Percentiles rank a stretch among this genome's conserved stretches.
Conservation (phyloP, 2,329 filamentous ascomycete genomes). For the Trichophyton mentagrophytes region DNA sequence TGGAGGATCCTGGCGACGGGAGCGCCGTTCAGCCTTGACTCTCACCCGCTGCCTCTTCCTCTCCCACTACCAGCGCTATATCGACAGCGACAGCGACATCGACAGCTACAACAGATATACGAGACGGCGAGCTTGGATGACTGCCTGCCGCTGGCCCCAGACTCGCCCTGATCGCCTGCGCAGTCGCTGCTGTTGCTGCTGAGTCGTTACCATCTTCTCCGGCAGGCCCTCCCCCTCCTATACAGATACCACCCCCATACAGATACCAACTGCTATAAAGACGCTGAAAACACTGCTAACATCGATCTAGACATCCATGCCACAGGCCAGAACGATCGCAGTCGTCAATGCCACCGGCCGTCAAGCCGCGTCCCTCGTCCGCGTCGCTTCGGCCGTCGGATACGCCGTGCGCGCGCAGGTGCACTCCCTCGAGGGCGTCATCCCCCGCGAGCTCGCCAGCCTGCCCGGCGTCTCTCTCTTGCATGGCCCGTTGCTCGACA, state of each 20-base stretch:
- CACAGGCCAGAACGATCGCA: slow-evolving; percentile 58
- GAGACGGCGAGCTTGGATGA: too few species aligned
- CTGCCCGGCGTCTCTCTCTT: slow-evolving; percentile 69
- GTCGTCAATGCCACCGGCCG: slow-evolving; percentile 93
- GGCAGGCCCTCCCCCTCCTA: too few species aligned
- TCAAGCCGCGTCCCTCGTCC: slow-evolving; percentile 88
- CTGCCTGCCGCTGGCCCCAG: too few species aligned
- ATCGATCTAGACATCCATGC: slow-evolving; percentile 20
- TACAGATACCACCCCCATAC: too few species aligned
- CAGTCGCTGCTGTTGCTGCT: too few species aligned
- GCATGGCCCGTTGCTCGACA: slow-evolving; percentile 56
- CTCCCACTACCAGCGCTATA: too few species aligned
- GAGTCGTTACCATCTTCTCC: too few species aligned
- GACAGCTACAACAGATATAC: too few species aligned
- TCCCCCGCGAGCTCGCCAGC: slow-evolving; percentile 70
- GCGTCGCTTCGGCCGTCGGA: slow-evolving; percentile 83
- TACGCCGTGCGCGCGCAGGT: slow-evolving; percentile 89
- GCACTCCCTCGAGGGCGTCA: slow-evolving; percentile 71
- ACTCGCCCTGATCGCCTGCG: background rate
- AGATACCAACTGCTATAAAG: too few species aligned
- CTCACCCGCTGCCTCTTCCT: too few species aligned
- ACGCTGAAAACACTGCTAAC: too few species aligned
- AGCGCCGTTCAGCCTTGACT: background rate
- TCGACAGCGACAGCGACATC: too few species aligned
- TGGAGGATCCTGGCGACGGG: background rate